These are phyloP conservation scores for Brassica carinata DNA, from an alignment of 345 rosid genomes.

Conservation along the genomic window DNA sequence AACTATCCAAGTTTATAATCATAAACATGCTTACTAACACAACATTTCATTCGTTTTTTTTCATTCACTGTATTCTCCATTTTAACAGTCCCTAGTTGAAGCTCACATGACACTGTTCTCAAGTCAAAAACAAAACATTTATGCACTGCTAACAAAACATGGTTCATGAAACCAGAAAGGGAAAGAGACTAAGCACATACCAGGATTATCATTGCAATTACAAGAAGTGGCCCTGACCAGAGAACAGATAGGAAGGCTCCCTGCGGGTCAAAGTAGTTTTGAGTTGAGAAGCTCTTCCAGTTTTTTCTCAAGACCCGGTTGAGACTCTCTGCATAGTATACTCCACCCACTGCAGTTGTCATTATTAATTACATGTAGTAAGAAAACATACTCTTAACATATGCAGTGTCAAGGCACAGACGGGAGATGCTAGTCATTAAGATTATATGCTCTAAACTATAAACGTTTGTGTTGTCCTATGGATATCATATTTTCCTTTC, in stretches of 20 bases:
- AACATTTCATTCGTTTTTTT: not conserved
- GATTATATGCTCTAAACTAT: too few relatives aligned
- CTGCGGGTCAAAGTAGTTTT: slow-evolving; percentile 50
- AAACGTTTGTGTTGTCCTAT: too few relatives aligned
- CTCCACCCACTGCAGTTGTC: slow-evolving; percentile 70
- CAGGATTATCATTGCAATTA: slow-evolving; percentile 77
- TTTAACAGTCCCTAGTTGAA: too few relatives aligned
- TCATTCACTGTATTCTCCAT: too few relatives aligned
- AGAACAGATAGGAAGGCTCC: slow-evolving; percentile 81
- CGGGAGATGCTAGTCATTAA: too few relatives aligned
- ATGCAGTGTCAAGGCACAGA: too few relatives aligned
- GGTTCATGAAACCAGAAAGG: not conserved
- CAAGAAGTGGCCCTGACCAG: slow-evolving; percentile 96
- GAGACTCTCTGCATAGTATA: slow-evolving; percentile 83
- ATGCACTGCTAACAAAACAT: not conserved
- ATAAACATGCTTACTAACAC: not conserved
- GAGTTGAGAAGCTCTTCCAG: slow-evolving; percentile 64
- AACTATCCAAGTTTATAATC: not conserved
- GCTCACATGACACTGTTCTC: too few relatives aligned
- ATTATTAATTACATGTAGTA: not conserved
- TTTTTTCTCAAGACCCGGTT: slow-evolving; percentile 60
- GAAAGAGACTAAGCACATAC: slow-evolving; percentile 41
- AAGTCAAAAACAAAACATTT: too few relatives aligned
- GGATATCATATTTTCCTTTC: too few relatives aligned
- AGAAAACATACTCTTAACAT: too few relatives aligned